Evolutionary conservation across 495 filamentous ascomycete genomes (phyloP), one percentile per base, ranked within the genome.

Genomic region (Tuber magnatum): DNA sequence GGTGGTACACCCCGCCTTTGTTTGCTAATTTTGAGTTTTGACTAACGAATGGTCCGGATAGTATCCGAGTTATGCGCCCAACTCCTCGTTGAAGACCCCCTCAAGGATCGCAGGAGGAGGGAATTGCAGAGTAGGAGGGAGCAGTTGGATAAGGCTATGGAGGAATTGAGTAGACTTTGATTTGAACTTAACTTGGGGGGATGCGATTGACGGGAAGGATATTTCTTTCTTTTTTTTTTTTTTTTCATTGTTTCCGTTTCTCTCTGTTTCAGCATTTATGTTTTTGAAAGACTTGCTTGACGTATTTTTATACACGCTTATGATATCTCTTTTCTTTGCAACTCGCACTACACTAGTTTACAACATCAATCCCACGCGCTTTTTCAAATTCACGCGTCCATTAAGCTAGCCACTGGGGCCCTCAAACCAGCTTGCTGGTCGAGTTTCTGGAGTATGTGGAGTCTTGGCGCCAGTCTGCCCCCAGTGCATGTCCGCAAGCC

Each of bases 31-130:
- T 24, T 43, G 39, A 6, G 6, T 22, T 46, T 69, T 38, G 35
- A 40, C 46, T 56, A 39, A 22, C 71, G 42, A 7, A 28, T 65
- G 35, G 16, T 7, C 43, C 61, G 56, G 61, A 16, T 20, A 79
- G 80, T 79, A 35, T 77, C 74, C 10, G 73, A 81, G 39, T 71
- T 76, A 12, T 81, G 80, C 24, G 70, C 71, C 3, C 68, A 76
- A 24, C 74, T 82, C 22, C 77, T 82, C 2, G 74, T 80, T 18
- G 80, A 82, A 18, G 80, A 82, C 65, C 80, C 80, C 3, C 70
- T 80, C 35, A 81, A 82, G 70, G 80, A 82, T 68, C 73, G 75
- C 10, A 71, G 80, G 8, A 74, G 80, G 68, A 72, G 68, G 10
- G 77, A 79, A 9, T 71, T 82, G 41, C n/a, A 80, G 2, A 69